A percentile compares a stretch with the other conserved stretches of the same genome.
phyloP scores from a whole-genome alignment of 768 basidiomycete genomes.

The Termitomyces sp. region DNA sequence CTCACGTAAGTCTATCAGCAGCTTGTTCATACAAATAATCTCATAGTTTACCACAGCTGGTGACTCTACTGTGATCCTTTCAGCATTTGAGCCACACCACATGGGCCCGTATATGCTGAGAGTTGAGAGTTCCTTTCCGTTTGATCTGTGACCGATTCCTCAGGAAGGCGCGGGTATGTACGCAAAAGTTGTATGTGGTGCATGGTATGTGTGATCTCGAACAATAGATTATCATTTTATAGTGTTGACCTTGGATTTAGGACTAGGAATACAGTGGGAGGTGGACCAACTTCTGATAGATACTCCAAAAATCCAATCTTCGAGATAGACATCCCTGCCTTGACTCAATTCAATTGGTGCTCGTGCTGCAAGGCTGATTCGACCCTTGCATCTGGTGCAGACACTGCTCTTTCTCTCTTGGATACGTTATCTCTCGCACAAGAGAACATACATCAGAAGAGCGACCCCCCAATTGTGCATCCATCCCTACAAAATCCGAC shows the following conservation, averaged over 20 bases:
- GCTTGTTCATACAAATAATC: too few species aligned
- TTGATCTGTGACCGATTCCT: slow-evolving; percentile 65
- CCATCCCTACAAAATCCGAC: neutral
- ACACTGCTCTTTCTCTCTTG: slow-evolving; percentile 12
- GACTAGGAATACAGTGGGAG: slow-evolving; percentile 58
- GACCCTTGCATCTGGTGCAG: slow-evolving; percentile 12
- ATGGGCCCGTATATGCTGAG: slow-evolving; percentile 69
- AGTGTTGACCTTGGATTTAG: slow-evolving; percentile 30
- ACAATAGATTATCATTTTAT: neutral
- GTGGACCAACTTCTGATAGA: slow-evolving; percentile 63
- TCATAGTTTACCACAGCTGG: too few species aligned
- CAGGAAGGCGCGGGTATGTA: too few species aligned
- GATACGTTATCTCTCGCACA: slow-evolving; percentile 6
- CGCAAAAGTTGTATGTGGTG: slow-evolving; percentile 59
- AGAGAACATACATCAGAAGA: neutral
- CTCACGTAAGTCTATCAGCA: too few species aligned
- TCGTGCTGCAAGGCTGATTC: slow-evolving; percentile 14
- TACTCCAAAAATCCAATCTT: slow-evolving; percentile 71
- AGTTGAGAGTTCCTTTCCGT: slow-evolving; percentile 57
- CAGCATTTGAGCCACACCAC: too few species aligned
- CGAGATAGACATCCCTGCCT: too few species aligned
- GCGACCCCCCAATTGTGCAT: neutral
- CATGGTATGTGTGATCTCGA: slow-evolving; percentile 52
- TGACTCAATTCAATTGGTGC: slow-evolving; percentile 43
- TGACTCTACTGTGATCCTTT: too few species aligned